A percentile compares a stretch with the other conserved stretches of the same genome.
Conservation (phyloP, 1,284 basidiomycete genomes). For the Moesziomyces globuligerus region DNA sequence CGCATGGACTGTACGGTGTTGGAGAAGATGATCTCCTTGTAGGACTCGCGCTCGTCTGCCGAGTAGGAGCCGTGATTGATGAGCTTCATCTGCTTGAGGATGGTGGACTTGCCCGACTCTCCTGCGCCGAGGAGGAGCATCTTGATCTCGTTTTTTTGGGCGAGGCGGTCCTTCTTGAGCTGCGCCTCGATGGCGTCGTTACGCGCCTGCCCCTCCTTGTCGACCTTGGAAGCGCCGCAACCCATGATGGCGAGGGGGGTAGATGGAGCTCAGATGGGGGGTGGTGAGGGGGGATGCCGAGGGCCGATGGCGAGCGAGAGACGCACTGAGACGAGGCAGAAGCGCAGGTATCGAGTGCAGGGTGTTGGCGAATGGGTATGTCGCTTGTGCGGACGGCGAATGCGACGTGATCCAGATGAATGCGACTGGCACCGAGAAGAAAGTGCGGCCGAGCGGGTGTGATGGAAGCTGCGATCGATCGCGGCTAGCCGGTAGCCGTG, state of each 20-base stretch:
- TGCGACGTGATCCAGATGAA: too few species aligned
- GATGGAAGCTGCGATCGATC: not conserved
- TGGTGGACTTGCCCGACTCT: slow-evolving; percentile 67
- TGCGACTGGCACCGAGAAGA: too few species aligned
- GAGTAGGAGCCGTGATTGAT: slow-evolving; percentile 77
- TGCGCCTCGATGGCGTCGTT: slow-evolving; percentile 97
- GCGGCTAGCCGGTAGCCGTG: too few species aligned
- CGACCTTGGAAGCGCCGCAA: slow-evolving; percentile 59
- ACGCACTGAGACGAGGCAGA: too few species aligned
- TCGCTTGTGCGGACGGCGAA: too few species aligned
- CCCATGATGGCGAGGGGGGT: slow-evolving; percentile 25
- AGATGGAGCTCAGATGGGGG: not conserved
- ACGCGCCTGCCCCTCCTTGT: slow-evolving; percentile 60
- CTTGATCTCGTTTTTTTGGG: slow-evolving; percentile 91
- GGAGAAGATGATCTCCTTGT: slow-evolving; percentile 96
- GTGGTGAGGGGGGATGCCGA: not conserved
- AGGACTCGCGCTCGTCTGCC: slow-evolving; percentile 88
- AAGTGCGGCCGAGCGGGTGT: not conserved
- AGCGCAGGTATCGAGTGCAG: too few species aligned
- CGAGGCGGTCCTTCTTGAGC: slow-evolving; percentile 88
- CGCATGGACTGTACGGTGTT: slow-evolving; percentile 90
- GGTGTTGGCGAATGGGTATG: too few species aligned
- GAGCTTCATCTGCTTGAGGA: slow-evolving; percentile 67
- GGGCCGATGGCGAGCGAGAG: too few species aligned
- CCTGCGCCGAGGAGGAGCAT: slow-evolving; percentile 66